These are phyloP conservation scores for Colletotrichum gloeosporioides DNA, from an alignment of 2,329 filamentous ascomycete species.

Conservation along the genomic window DNA sequence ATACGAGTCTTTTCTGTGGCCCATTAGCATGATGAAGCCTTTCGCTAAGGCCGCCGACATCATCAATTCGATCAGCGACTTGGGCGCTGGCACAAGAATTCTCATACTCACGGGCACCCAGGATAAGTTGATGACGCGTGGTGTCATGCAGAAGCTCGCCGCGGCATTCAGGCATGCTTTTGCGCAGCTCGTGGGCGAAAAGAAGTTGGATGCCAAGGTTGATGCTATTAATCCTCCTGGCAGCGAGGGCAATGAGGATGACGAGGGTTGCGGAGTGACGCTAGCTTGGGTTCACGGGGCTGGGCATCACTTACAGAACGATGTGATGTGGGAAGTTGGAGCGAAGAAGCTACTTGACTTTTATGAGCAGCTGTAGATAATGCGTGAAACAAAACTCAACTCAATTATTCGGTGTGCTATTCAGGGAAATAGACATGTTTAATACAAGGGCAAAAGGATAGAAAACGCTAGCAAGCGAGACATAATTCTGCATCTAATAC, in stretches of 20 bases:
- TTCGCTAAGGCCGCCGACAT: slow-evolving; percentile 48
- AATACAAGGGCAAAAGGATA: background rate
- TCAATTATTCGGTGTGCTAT: background rate
- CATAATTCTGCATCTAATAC: rapidly evolving
- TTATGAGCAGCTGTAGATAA: slow-evolving; percentile 26
- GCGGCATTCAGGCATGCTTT: slow-evolving; percentile 40
- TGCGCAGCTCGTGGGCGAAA: slow-evolving; percentile 29
- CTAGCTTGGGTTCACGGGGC: slow-evolving; percentile 47
- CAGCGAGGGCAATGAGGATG: slow-evolving; percentile 29
- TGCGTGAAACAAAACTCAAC: background rate
- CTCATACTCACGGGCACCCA: slow-evolving; percentile 43
- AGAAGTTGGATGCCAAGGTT: slow-evolving; percentile 31
- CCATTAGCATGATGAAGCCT: slow-evolving; percentile 49
- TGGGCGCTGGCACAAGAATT: slow-evolving; percentile 34
- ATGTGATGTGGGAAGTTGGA: slow-evolving; percentile 52
- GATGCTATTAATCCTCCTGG: slow-evolving; percentile 15
- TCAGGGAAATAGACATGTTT: background rate
- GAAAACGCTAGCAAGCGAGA: background rate
- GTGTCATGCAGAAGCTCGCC: slow-evolving; percentile 43
- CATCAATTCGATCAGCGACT: slow-evolving; percentile 38
- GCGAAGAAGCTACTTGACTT: slow-evolving; percentile 50
- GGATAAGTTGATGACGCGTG: slow-evolving; percentile 45
- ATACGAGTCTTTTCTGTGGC: slow-evolving; percentile 60
- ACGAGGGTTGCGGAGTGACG: slow-evolving; percentile 40
- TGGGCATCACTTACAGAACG: slow-evolving; percentile 60